These are phyloP conservation scores for Thecaphora thlaspeos DNA, from an alignment of 1,284 basidiomycete genomes.

Conservation along the genomic window DNA sequence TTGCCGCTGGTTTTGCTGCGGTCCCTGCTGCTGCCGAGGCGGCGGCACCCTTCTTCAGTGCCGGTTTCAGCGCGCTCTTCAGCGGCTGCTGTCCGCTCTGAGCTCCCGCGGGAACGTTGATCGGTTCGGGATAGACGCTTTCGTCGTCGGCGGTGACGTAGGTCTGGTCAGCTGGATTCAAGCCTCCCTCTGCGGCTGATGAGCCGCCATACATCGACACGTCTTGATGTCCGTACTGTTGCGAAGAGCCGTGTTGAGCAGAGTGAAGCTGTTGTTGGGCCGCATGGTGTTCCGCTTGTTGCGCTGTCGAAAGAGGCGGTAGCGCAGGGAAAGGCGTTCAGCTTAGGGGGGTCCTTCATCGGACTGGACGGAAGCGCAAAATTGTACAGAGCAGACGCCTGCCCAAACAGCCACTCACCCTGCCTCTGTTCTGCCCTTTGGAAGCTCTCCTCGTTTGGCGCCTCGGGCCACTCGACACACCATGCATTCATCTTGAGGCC, in stretches of 20 bases:
- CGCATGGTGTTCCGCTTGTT: conserved; percentile 33
- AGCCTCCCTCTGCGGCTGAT: conserved; percentile 2
- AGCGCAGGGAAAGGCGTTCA: too few relatives aligned
- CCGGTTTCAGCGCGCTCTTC: conserved; percentile 12
- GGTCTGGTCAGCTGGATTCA: conserved; percentile 43
- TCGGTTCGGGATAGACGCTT: conserved; percentile 15
- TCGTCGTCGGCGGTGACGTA: conserved; percentile 53
- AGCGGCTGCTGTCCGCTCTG: conserved; percentile 3
- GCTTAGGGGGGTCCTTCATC: too few relatives aligned
- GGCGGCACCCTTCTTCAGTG: conserved; percentile 5
- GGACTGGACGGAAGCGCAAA: too few relatives aligned
- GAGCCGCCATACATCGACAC: conserved; percentile 1
- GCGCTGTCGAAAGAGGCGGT: conserved; percentile 15
- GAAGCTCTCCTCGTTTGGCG: conserved; percentile 46
- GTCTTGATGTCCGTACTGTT: conserved; percentile 1
- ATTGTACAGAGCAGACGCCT: too few relatives aligned
- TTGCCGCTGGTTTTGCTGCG: conserved; percentile 50
- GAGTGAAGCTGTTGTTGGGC: conserved; percentile 23
- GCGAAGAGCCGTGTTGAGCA: conserved; percentile 7
- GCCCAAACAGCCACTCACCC: conserved; percentile 10
- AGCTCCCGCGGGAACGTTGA: background rate
- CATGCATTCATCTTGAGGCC: conserved; percentile 91
- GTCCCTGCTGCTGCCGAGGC: background rate
- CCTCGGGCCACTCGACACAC: conserved; percentile 84
- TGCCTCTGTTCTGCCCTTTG: conserved; percentile 34